Evolutionary conservation across 2,329 filamentous ascomycete species (phyloP).

Genomic region (Neopestalotiopsis clavispora): DNA sequence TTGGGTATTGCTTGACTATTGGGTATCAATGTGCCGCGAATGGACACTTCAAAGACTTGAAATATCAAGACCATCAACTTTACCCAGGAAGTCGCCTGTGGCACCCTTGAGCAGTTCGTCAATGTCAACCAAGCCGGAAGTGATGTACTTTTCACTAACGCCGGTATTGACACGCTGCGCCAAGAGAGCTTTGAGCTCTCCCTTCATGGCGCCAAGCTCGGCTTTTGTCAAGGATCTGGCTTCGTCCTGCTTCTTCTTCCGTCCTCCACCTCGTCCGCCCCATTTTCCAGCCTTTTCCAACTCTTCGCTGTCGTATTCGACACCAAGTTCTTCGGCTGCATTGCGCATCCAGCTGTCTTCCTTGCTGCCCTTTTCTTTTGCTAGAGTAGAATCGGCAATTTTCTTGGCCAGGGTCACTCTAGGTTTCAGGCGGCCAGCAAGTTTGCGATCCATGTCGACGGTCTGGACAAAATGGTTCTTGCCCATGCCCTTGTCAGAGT

Average conservation of each 20-base stretch:
- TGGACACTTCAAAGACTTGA: constrained; percentile 32
- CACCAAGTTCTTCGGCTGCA: constrained; percentile 89
- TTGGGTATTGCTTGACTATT: background rate
- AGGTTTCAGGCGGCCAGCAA: constrained; percentile 77
- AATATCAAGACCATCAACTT: constrained; percentile 46
- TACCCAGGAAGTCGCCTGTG: constrained; percentile 70
- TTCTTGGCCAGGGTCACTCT: constrained; percentile 83
- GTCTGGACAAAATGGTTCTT: constrained; percentile 76
- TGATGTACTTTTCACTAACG: constrained; percentile 79
- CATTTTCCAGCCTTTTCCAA: constrained; percentile 69
- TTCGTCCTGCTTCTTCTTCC: constrained; percentile 77
- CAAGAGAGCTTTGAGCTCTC: constrained; percentile 74
- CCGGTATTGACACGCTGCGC: constrained; percentile 80
- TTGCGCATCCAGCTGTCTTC: constrained; percentile 84
- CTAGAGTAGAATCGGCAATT: constrained; percentile 80
- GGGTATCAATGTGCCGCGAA: constrained; percentile 1
- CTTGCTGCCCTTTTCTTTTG: constrained; percentile 84
- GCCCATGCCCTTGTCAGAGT: constrained; percentile 60
- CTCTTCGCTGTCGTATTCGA: constrained; percentile 91
- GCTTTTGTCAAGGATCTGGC: constrained; percentile 71
- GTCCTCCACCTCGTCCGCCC: constrained; percentile 72
- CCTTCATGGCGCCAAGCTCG: constrained; percentile 72
- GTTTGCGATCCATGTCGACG: constrained; percentile 80
- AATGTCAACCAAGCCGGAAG: constrained; percentile 83
- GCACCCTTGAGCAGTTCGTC: constrained; percentile 70